Conservation (phyloP, 2,329 filamentous ascomycete species). For the Fusarium pseudocircinatum region DNA sequence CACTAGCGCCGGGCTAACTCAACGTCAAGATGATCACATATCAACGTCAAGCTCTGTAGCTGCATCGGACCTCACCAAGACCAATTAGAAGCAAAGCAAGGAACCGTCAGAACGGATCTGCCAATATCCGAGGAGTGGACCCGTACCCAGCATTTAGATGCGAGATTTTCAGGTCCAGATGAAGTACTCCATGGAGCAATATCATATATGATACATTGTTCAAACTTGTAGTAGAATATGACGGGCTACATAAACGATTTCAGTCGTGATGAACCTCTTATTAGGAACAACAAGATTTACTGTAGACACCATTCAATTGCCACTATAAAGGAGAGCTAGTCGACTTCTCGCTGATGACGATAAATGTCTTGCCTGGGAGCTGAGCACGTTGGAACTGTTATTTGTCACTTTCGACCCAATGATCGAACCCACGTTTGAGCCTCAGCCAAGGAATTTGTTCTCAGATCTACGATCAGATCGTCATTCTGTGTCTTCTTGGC, state of each 20-base stretch:
- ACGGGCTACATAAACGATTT: rapidly evolving
- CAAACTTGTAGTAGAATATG: background rate
- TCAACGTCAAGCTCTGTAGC: background rate
- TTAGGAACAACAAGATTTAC: no score
- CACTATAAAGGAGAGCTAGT: background rate
- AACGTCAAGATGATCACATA: background rate
- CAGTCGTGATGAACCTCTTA: no score
- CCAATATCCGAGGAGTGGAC: background rate
- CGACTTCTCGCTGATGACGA: background rate
- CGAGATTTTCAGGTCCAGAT: background rate
- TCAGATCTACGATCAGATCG: background rate
- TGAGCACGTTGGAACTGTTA: background rate
- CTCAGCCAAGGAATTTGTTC: background rate
- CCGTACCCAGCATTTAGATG: background rate
- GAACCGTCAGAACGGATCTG: background rate
- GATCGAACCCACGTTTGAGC: background rate
- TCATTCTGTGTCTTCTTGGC: background rate
- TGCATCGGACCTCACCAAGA: rapidly evolving
- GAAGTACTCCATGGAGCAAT: background rate
- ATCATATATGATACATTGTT: background rate
- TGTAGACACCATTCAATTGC: no score
- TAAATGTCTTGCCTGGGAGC: background rate
- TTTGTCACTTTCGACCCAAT: background rate
- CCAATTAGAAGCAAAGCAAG: background rate
- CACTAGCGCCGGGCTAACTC: background rate